Conservation (phyloP, 2,329 filamentous ascomycete genomes). For the Ceratocystis eucalypticola region DNA sequence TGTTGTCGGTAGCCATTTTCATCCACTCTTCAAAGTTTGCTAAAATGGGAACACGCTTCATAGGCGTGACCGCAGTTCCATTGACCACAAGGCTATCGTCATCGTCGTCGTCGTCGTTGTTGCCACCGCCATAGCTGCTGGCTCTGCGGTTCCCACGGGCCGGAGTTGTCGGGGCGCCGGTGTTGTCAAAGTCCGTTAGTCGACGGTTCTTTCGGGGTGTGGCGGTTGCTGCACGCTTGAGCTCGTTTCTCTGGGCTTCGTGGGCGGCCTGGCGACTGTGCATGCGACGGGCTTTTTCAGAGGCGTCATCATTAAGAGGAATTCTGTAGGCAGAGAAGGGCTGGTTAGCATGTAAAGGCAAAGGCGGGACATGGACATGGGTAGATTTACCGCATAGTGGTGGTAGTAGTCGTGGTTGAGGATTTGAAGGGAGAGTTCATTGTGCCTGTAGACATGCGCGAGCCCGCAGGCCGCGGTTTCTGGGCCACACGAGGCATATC, state of each 20-base stretch:
- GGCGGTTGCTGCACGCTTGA: conserved; percentile 60
- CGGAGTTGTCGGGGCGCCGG: conserved; percentile 41
- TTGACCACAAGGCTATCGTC: conserved; percentile 52
- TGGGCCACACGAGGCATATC: conserved; percentile 46
- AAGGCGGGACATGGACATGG: neutral
- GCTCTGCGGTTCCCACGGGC: conserved; percentile 33
- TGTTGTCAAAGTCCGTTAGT: conserved; percentile 45
- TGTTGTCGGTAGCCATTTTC: conserved; percentile 99
- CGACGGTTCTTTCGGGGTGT: conserved; percentile 53
- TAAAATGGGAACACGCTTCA: conserved; percentile 89
- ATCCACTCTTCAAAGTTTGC: conserved; percentile 99
- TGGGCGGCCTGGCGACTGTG: conserved; percentile 79
- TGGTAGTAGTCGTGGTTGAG: conserved; percentile 26
- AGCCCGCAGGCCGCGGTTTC: conserved; percentile 36
- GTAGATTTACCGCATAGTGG: conserved; percentile 25
- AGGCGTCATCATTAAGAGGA: conserved; percentile 86
- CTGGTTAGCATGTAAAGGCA: neutral
- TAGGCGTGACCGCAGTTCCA: conserved; percentile 71
- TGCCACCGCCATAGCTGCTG: conserved; percentile 22
- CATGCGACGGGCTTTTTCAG: conserved; percentile 78
- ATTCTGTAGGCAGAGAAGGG: conserved; percentile 34
- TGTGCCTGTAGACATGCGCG: conserved; percentile 36
- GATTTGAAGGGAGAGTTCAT: conserved; percentile 43
- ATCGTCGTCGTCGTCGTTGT: conserved; percentile 37
- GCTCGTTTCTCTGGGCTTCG: conserved; percentile 81